phyloP scores from a whole-genome alignment of 2,329 filamentous ascomycete genomes.

The Monilinia fructicola region DNA sequence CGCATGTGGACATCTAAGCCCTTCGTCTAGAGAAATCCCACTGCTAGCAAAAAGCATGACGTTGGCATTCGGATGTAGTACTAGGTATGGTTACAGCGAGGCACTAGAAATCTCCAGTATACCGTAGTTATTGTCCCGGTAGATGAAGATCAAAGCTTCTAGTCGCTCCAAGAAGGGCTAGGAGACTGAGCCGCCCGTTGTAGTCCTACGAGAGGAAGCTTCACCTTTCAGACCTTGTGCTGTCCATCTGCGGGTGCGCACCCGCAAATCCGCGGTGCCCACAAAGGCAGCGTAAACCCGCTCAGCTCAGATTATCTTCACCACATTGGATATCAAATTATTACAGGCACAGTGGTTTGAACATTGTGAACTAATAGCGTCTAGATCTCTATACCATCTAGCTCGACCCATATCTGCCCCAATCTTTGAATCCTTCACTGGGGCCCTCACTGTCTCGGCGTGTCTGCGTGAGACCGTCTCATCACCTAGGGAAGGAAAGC shows the following conservation, averaged over 20 bases:
- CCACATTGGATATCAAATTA: not conserved
- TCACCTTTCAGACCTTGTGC: not conserved
- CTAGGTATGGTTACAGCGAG: not conserved
- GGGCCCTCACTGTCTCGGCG: not conserved
- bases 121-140: not conserved
- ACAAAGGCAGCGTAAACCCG: not conserved
- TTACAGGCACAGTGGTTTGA: not conserved
- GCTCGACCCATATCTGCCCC: not conserved
- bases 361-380: too few species aligned
- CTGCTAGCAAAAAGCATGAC: not conserved
- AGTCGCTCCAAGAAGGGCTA: not conserved
- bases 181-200: conserved; percentile 2
- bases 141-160: not conserved
- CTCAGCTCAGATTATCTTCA: not conserved
- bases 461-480: not conserved
- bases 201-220: not conserved
- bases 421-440: not conserved
- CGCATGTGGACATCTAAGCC: not conserved
- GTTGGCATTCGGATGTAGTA: not conserved
- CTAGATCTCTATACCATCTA: not conserved
- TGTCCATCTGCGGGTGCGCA: not conserved
- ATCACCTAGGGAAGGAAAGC: not conserved
- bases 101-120: not conserved
- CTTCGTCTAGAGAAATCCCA: not conserved
- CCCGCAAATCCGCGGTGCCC: not conserved